Conservation (phyloP, 805 yeast genomes). For the Komagataella pseudopastoris region DNA sequence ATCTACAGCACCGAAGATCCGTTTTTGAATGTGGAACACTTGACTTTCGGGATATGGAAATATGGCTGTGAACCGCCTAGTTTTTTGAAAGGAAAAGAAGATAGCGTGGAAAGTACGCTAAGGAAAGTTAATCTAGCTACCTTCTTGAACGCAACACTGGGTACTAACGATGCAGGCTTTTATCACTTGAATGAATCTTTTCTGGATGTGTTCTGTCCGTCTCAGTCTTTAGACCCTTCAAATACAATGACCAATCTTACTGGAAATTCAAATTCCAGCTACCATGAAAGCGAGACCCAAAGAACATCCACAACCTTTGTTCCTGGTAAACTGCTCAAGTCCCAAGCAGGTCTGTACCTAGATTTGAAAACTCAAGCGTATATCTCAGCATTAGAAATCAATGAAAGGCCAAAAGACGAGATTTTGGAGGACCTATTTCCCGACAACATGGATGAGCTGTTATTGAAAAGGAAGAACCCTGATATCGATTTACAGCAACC, state of each 20-base stretch:
- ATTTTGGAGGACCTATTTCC: constrained; percentile 72
- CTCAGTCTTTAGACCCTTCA: constrained; percentile 38
- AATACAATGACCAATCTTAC: constrained; percentile 16
- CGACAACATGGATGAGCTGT: constrained; percentile 34
- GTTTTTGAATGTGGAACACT: constrained; percentile 52
- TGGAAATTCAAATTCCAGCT: background rate
- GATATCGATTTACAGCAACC: constrained; percentile 17
- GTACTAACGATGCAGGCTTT: constrained; percentile 78
- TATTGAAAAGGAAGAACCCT: constrained; percentile 24
- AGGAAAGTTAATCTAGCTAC: constrained; percentile 83
- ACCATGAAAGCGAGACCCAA: constrained; percentile 7
- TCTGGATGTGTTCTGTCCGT: constrained; percentile 77
- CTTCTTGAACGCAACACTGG: constrained; percentile 75
- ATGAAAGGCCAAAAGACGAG: constrained; percentile 47
- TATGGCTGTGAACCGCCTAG: constrained; percentile 45
- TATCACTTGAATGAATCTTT: constrained; percentile 76
- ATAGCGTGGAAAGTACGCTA: constrained; percentile 47
- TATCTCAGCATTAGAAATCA: constrained; percentile 69
- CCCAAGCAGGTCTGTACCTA: constrained; percentile 66
- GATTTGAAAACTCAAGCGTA: constrained; percentile 94
- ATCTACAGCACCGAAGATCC: constrained; percentile 60
- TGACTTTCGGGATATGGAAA: constrained; percentile 62
- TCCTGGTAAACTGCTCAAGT: constrained; percentile 39
- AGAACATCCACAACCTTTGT: constrained; percentile 5
- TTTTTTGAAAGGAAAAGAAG: constrained; percentile 46